phyloP scores from a whole-genome alignment of 2,329 filamentous ascomycete genomes.

The Pseudocercospora macadamiae region DNA sequence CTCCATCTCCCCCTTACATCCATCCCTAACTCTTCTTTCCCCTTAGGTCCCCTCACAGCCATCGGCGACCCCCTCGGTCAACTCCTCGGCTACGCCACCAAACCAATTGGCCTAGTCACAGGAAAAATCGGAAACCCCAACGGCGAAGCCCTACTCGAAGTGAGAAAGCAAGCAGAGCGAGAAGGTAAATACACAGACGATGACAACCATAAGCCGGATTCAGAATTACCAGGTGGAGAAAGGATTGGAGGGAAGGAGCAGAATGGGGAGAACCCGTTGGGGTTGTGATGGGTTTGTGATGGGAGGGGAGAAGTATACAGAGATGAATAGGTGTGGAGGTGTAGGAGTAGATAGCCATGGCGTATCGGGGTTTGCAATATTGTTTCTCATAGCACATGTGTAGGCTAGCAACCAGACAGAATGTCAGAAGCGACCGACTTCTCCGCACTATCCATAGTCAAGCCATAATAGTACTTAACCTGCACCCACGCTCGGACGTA shows the following conservation, averaged over 20 bases:
- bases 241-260: constrained; percentile 41
- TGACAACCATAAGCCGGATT: constrained; percentile 28
- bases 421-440: constrained; percentile 54
- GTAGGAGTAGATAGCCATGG: too few relatives aligned
- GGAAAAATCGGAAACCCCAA: constrained; percentile 34
- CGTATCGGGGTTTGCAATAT: too few relatives aligned
- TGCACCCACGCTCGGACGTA: constrained; percentile 77
- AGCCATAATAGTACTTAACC: constrained; percentile 72
- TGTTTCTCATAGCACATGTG: too few relatives aligned
- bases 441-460: constrained; percentile 73
- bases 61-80: constrained; percentile 41
- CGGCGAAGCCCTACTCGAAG: constrained; percentile 33
- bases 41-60: constrained; percentile 34
- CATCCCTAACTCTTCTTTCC: too few relatives aligned
- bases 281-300: constrained; percentile 28
- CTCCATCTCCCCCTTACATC: neutral
- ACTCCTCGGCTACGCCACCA: constrained; percentile 36
- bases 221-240: constrained; percentile 34
- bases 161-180: constrained; percentile 32
- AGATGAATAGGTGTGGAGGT: neutral
- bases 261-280: constrained; percentile 41
- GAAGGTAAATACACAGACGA: constrained; percentile 28
- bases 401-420: constrained; percentile 67
- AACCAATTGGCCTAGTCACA: constrained; percentile 35
- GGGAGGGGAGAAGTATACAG: neutral